A percentile compares a stretch with the other conserved stretches of the same genome.
These are phyloP conservation scores for Buxus sempervirens DNA, from an alignment of 164 flowering plant species.

Conservation along the genomic window DNA sequence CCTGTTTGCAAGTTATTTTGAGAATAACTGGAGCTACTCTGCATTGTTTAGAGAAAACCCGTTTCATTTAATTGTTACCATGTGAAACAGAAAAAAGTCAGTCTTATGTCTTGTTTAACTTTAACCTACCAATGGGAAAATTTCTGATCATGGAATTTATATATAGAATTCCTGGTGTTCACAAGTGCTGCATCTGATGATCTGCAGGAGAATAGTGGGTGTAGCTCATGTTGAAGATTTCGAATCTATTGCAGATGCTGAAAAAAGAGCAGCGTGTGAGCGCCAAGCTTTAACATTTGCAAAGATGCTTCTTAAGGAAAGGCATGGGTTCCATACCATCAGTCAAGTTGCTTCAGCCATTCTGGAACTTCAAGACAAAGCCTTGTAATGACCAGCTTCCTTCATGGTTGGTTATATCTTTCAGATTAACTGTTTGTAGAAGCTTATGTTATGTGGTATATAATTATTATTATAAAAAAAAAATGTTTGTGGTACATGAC, in stretches of 20 bases:
- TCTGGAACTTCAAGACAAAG: constrained; percentile 14
- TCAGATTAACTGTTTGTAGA: not conserved
- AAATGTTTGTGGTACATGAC: too few species aligned
- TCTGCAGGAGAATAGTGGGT: constrained; percentile 86
- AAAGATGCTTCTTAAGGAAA: constrained; percentile 71
- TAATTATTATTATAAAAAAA: too few species aligned
- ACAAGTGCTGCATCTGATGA: constrained; percentile 2
- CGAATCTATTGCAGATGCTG: constrained; percentile 62
- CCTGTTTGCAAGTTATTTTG: too few species aligned
- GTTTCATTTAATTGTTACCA: too few species aligned
- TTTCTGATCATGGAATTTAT: not conserved
- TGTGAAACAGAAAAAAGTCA: not conserved
- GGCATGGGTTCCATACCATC: constrained; percentile 54
- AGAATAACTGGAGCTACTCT: too few species aligned
- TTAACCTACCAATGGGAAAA: not conserved
- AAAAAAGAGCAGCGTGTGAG: constrained; percentile 69
- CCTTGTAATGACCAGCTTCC: not conserved
- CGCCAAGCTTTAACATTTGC: constrained; percentile 70
- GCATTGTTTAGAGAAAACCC: too few species aligned
- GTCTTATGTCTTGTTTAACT: not conserved
- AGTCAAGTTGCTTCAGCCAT: constrained; percentile 55
- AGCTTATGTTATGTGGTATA: too few species aligned
- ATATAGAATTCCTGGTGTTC: not conserved
- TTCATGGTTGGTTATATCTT: not conserved
- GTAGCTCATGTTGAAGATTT: constrained; percentile 96